Base-by-base conservation (phyloP, 176 grass and related monocot genomes). In the Carex parvula region DNA sequence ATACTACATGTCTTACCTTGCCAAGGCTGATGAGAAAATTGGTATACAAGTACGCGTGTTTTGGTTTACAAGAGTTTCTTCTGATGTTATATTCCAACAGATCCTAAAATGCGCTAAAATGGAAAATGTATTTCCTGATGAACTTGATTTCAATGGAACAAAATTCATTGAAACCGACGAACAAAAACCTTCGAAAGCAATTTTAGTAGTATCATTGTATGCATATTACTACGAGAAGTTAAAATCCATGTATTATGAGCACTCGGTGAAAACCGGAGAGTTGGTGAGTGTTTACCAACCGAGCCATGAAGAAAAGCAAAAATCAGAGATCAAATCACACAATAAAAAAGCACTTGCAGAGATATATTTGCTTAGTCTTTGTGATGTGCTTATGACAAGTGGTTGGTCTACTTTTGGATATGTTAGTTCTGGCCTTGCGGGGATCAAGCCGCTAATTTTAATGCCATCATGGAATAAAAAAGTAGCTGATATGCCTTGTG, bases 341-440 rank as follows among this genome's bases (percentile, higher is more conserved):
- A 93, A 97, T 84, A 82, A 88, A 72, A 83, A 84, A 48, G 91
- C 91, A 18, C 70, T 90, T 12, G 94, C 94, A 2, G 91, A 93
- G 88, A 91, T 97, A 42, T 90, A 82, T 77, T 84, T 94, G 70
- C 83, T 97, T 26, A 91, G 91, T 84, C 85, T 77, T 70, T 81
- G 66, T 33, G 89, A 93, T 17, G 81, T 22, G 70, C 30, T 89
- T 5, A 2, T 94, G 44, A 94, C 89, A 1, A 80, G 75, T 1
- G 79, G 82, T 33, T 17, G 79, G 8, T 91, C 89, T 1, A 91
- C 92, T 7, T 94, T 94, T 69, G 92, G 89, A 39, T 91, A 87
- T 65, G 71, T 87, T 6, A 79, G 84, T 77, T 57, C 60, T 54
- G 71, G 85, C 66, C 85, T 94, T 20, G 87, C 85, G 1, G 84